Evolutionary conservation across 2,329 filamentous ascomycete genomes (phyloP).

Genomic region (Fusarium compactum): DNA sequence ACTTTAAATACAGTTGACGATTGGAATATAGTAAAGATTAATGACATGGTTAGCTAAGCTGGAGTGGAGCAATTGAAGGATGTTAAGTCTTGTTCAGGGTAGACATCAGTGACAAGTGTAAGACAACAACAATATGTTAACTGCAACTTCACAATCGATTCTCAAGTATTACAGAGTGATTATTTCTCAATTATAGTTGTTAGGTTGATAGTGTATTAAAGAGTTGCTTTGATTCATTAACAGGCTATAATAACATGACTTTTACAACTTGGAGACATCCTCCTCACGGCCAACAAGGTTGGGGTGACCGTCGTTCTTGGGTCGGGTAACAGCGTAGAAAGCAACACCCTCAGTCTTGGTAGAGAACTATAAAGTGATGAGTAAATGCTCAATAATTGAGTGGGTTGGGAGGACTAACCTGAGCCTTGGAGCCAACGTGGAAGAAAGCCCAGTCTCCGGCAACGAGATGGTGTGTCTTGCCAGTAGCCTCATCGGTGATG

Average conservation of each 20-base stretch:
- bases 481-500: slow-evolving; percentile 32
- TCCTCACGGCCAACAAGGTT: slow-evolving; percentile 17
- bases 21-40: background rate
- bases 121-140: background rate
- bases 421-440: slow-evolving; percentile 35
- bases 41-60: background rate
- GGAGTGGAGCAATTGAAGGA: background rate
- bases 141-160: background rate
- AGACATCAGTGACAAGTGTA: background rate
- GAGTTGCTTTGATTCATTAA: background rate
- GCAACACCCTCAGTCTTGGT: slow-evolving; percentile 24
- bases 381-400: accelerated
- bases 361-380: slow-evolving; percentile 19
- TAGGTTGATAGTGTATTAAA: background rate
- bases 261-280: slow-evolving; percentile 22
- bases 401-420: background rate
- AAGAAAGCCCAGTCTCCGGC: slow-evolving; percentile 39
- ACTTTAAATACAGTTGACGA: accelerated
- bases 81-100: background rate
- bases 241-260: background rate
- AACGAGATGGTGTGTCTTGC: slow-evolving; percentile 35
- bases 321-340: slow-evolving; percentile 35
- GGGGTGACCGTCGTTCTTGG: slow-evolving; percentile 10
- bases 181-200: background rate
- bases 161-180: accelerated